A percentile compares a stretch with the other conserved stretches of the same genome.
These are phyloP conservation scores for Ceratobasidium theobromae DNA, from an alignment of 1,284 basidiomycete species.

Conservation along the genomic window DNA sequence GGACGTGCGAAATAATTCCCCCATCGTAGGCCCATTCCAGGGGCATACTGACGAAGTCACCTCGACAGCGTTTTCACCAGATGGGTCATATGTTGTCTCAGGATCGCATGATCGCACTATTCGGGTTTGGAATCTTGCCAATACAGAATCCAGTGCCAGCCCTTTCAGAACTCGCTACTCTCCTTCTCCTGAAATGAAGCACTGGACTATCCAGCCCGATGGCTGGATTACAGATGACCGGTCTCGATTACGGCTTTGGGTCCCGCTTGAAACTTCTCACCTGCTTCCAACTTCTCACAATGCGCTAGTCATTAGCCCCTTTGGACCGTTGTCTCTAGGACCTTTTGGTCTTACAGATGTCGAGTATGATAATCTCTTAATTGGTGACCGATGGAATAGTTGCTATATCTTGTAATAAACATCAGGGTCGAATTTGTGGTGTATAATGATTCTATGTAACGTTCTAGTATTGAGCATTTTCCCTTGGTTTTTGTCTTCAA, in stretches of 20 bases:
- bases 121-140: neutral
- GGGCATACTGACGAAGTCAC: no score
- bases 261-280: neutral
- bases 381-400: neutral
- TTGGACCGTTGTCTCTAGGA: neutral
- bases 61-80: no score
- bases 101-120: neutral
- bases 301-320: neutral
- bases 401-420: neutral
- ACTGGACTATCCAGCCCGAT: neutral
- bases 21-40: no score
- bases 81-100: neutral
- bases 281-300: neutral
- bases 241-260: neutral
- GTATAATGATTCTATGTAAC: neutral
- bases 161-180: neutral
- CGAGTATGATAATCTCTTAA: neutral
- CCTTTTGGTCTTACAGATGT: no score
- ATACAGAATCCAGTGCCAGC: neutral
- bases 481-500: no score
- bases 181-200: neutral
- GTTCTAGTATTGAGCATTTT: neutral
- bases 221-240: neutral
- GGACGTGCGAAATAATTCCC: no score
- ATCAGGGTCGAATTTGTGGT: no score